Evolutionary conservation across 495 filamentous ascomycete species (phyloP).

Genomic region (Penicillium verhagenii): DNA sequence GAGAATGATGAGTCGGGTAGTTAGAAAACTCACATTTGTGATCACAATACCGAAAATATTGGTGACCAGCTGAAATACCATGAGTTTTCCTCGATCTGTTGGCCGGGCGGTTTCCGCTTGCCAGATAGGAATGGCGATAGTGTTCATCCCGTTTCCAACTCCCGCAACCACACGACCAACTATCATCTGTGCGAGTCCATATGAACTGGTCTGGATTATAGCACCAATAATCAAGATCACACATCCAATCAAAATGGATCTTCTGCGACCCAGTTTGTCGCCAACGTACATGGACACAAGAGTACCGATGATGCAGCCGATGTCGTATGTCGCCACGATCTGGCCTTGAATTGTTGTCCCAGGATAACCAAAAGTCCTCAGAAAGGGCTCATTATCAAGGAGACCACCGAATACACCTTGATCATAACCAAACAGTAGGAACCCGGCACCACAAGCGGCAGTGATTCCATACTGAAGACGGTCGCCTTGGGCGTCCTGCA

Average conservation of each 20-base stretch:
- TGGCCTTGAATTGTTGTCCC: slow-evolving; percentile 12
- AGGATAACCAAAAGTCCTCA: slow-evolving; percentile 9
- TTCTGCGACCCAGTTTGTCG: slow-evolving; percentile 49
- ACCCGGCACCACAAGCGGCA: not conserved
- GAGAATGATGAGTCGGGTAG: too few relatives aligned
- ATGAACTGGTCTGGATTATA: slow-evolving; percentile 50
- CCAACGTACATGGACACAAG: slow-evolving; percentile 20
- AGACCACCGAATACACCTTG: slow-evolving; percentile 32
- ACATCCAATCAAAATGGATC: slow-evolving; percentile 45
- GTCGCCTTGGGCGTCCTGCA: not conserved
- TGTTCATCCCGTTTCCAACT: slow-evolving; percentile 42
- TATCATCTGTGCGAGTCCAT: slow-evolving; percentile 42
- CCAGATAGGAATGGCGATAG: slow-evolving; percentile 43
- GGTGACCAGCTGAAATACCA: slow-evolving; percentile 55
- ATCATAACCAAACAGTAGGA: slow-evolving; percentile 29
- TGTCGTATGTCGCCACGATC: slow-evolving; percentile 16
- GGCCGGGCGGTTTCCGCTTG: slow-evolving; percentile 52
- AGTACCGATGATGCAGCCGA: slow-evolving; percentile 8
- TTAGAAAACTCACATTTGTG: slow-evolving; percentile 1
- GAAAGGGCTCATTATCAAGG: slow-evolving; percentile 18
- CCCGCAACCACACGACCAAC: slow-evolving; percentile 43
- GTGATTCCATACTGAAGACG: not conserved
- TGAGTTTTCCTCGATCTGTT: slow-evolving; percentile 55
- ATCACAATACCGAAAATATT: slow-evolving; percentile 47
- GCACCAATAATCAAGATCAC: slow-evolving; percentile 51